Base-by-base conservation (phyloP, 495 filamentous ascomycete species). In the Penicillium desertorum region DNA sequence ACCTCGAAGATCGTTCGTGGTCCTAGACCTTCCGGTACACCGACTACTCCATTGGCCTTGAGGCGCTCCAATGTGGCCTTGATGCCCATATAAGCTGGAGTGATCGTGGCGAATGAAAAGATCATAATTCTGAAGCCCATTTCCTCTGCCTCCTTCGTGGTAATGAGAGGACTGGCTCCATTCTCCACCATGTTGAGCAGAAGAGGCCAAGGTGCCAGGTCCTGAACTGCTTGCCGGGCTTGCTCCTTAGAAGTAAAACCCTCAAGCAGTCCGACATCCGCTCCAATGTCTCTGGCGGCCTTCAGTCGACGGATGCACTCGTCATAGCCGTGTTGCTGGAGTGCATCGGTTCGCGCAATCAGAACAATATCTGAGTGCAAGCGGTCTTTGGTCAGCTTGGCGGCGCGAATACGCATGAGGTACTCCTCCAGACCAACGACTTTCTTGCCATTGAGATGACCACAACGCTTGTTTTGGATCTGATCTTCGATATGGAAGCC, bases 401-500 rank as follows among this genome's bases (percentile, higher is more conserved):
- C 80, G 2, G 81, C 81, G 1, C 76, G 76, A 58, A 89, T 83
- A 2, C 87, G 81, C 2, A 74, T 74, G 8, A 79, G 60, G 63
- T 79, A 90, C 19, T 78, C 77, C 0, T 80, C 73, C 0, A 62
- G 56, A 29, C 65, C 48, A 45, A 89, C 86, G 5, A 89, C 75
- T 44, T 80, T 76, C 64, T 91, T 91, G 37, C 83, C 81, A 0
- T 62, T 64, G 4, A 88, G 72, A 50, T 87, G 83, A 2, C 85
- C 85, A 64, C 84, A 87, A 3, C 84, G 84, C 66, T 90, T 90
- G 48, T 78, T 83, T 47, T 72, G 70, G 20, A 87, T 79, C 62
- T 90, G 86, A 71, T 90, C 87, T 72, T 91, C 87, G 54, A 90
- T 80, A 58, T 90, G 86, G 58, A 90, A 76, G 9, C 79, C 88